Evolutionary conservation across 805 yeast species (phyloP), one percentile per base, ranked within the genome.

Genomic region (Starmerella apicola): DNA sequence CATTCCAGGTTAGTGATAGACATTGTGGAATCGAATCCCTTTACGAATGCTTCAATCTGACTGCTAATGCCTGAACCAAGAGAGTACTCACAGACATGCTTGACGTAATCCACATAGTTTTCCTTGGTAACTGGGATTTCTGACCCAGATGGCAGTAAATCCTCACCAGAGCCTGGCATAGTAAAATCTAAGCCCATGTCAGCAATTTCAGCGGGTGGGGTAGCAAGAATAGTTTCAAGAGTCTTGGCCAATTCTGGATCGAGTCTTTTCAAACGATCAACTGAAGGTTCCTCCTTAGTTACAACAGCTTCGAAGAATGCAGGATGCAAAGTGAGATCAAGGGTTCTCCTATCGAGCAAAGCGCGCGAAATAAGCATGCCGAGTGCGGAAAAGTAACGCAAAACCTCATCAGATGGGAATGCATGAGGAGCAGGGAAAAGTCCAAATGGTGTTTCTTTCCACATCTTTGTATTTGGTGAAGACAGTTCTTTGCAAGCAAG

Each of bases 281-380:
- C 27, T 4, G 39, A 19, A 4, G 42, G 29, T 5, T 34, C 40
- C 6, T 31, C 16, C n/a, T 37, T 35, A 24, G 37, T 23, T 43
- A 71, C 64, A 6, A 80, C 70, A 12, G 81, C 46, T 35, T 71
- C 68, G 55, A 88, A 80, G 53, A 88, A 83, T 3, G 74, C 57
- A 0, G 75, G 70, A 53, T 75, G 83, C 61, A 88, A 78, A 34
- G 74, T 66, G 57, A 88, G 76, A 56, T 91, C 97, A 34, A 88
- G 69, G 34, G 86, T 75, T 47, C 97, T 67, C n/a, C 82, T 77
- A 58, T 88, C 98, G 37, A 88, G 59, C 54, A 86, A 63, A 0
- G 95, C 80, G 43, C 96, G 68, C 0, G 95, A 95, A 38, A 85
- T 67, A 54, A 91, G 84, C 38, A 72, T 74, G 3, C 98, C 98